phyloP scores from a whole-genome alignment of 2,329 filamentous ascomycete species.

The Aciculosporium take region DNA sequence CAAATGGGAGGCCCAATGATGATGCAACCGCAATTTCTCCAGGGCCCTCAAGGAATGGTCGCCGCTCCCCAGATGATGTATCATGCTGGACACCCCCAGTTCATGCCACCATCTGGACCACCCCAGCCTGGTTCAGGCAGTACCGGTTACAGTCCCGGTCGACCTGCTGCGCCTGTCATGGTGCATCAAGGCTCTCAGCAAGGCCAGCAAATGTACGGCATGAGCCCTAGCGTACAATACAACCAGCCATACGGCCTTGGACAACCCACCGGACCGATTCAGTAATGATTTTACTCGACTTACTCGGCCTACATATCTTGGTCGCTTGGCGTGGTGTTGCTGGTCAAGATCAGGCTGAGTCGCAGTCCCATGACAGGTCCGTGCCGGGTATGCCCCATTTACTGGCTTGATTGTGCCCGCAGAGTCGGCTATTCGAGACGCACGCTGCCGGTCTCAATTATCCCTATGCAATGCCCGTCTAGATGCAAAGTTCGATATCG shows the following conservation, averaged over 20 bases:
- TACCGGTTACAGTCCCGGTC: constrained; percentile 76
- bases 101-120: constrained; percentile 44
- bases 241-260: constrained; percentile 61
- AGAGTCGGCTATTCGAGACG: not conserved
- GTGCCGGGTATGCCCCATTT: not conserved
- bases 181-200: constrained; percentile 88
- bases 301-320: not conserved
- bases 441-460: not conserved
- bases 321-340: not conserved
- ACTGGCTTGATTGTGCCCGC: not conserved
- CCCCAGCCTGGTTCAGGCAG: constrained; percentile 48
- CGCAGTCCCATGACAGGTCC: not conserved
- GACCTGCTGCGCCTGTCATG: constrained; percentile 77
- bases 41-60: constrained; percentile 55
- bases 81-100: constrained; percentile 48
- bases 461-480: not conserved
- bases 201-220: constrained; percentile 63
- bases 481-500: not conserved
- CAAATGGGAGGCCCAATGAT: constrained; percentile 71
- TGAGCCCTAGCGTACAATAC: constrained; percentile 62
- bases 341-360: not conserved
- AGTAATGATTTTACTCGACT: constrained; percentile 26
- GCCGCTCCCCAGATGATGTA: constrained; percentile 73
- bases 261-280: constrained; percentile 55
- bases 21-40: constrained; percentile 65